Base-by-base conservation (phyloP, 371 early-diverging fungal genomes). In the Mycotypha africana region DNA sequence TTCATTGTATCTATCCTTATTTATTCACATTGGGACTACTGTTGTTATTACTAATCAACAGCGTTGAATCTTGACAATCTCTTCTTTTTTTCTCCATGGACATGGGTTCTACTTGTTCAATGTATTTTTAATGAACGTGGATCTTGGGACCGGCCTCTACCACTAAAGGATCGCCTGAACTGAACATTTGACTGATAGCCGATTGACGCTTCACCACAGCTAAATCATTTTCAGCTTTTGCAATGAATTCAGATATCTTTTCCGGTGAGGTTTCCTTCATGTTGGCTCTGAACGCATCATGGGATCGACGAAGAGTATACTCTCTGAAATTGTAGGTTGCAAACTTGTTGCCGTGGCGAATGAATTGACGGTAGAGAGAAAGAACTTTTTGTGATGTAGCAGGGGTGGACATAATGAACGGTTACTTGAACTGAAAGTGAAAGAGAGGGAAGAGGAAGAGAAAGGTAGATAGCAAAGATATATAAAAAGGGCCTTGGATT, bases 271-370 rank as follows among this genome's bases (percentile, higher is more conserved):
- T 63, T 62, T 78, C 81, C 31, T 45, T 57, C 51, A 70, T 67
- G 56, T 79, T 61, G 33, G 67, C 72, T 40, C 78, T 70, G 75
- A 85, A 88, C 20, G 76, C 76, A 55, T 88, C 86, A 38, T 72
- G 59, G 23, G 84, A 65, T 31, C 84, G 79, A 32, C 86, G 83
- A 38, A 76, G 48, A 34, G 84, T 78, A 55, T 85, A 88, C 38
- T 82, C 75, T 45, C 82, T 77, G 58, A 83, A 88, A 73, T 88
- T 85, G 79, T 88, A 84, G 43, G 78, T 62, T 3, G 76, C 55
- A 51, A 85, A 84, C 26, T 65, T 69, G 47, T 78, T 69, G 3
- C 84, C 72, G 47, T 78, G 64, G 21, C 84, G 82, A 16, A 84
- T 62, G 41, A 85, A 73, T 10, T 71, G 54, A 22, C 84, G 83